These are phyloP conservation scores for Xylaria sp. DNA, from an alignment of 2,329 filamentous ascomycete species.

Conservation along the genomic window DNA sequence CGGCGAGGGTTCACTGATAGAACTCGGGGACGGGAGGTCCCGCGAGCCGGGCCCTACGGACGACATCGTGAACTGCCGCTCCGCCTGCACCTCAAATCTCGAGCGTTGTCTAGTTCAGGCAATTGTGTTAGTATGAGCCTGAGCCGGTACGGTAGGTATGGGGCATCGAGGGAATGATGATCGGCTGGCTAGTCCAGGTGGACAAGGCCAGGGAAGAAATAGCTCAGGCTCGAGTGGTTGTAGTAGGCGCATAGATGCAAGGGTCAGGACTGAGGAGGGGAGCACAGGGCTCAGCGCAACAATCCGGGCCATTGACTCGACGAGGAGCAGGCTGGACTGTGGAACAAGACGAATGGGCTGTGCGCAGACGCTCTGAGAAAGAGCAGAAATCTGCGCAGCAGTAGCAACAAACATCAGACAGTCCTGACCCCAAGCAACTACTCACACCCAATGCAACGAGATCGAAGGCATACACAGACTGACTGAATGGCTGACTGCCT, in stretches of 20 bases:
- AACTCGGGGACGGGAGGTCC: slow-evolving; percentile 13
- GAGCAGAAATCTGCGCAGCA: neutral
- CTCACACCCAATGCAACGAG: neutral
- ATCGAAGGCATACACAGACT: neutral
- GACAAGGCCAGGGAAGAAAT: slow-evolving; percentile 1
- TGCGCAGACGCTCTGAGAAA: slow-evolving; percentile 3
- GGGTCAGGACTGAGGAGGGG: neutral
- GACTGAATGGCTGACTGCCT: no score
- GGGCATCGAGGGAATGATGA: neutral
- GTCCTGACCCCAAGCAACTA: no score
- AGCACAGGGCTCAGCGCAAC: slow-evolving; percentile 1
- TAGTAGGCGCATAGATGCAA: neutral
- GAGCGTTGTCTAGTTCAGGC: slow-evolving; percentile 28
- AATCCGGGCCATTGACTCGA: slow-evolving; percentile 2
- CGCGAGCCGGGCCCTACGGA: slow-evolving; percentile 10
- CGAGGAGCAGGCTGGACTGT: slow-evolving; percentile 2
- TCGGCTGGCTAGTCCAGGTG: neutral
- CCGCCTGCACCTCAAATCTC: slow-evolving; percentile 18
- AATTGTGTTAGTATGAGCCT: slow-evolving; percentile 33
- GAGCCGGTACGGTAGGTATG: no score
- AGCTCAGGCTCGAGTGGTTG: neutral
- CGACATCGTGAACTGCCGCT: slow-evolving; percentile 33
- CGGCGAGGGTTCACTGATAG: slow-evolving; percentile 7
- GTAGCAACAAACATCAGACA: neutral
- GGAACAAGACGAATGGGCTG: neutral